Percentiles rank a stretch among this genome's conserved stretches.
Conservation (phyloP, 495 filamentous ascomycete genomes). For the Hyaloscypha hepaticicola region DNA sequence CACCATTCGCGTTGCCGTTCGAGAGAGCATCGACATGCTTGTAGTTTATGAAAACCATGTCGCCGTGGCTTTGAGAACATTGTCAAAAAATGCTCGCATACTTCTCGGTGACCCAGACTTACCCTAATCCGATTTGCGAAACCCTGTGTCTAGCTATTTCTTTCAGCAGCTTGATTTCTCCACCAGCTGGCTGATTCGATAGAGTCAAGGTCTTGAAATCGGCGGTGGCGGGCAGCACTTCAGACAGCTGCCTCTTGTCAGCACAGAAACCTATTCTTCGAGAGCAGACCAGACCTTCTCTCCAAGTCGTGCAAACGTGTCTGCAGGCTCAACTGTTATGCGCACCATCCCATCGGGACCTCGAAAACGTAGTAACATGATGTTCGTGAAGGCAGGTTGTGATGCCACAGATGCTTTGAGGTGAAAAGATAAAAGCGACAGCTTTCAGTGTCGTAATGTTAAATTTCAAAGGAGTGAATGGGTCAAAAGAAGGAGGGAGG, state of each 20-base stretch:
- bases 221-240: slow-evolving; percentile 45
- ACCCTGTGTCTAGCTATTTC: slow-evolving; percentile 68
- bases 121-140: slow-evolving; percentile 70
- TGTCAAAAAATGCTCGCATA: slow-evolving; percentile 17
- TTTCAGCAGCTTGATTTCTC: slow-evolving; percentile 66
- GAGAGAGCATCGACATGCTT: slow-evolving; percentile 44
- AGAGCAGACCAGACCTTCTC: slow-evolving; percentile 42
- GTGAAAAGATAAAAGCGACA: not conserved
- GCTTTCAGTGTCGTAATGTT: not conserved
- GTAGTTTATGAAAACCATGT: slow-evolving; percentile 85
- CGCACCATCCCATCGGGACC: slow-evolving; percentile 71
- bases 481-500: slow-evolving; percentile 7
- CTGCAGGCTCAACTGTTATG: slow-evolving; percentile 58
- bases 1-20: slow-evolving; percentile 46
- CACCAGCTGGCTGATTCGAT: slow-evolving; percentile 75
- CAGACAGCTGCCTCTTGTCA: slow-evolving; percentile 26
- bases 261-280: not conserved
- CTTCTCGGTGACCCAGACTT: slow-evolving; percentile 8
- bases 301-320: slow-evolving; percentile 51
- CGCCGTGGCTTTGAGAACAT: slow-evolving; percentile 67
- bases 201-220: slow-evolving; percentile 74
- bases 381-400: not conserved
- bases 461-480: not conserved
- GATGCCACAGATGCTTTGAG: not conserved
- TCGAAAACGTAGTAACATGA: slow-evolving; percentile 68